Evolutionary conservation across 2,329 filamentous ascomycete species (phyloP).

Genomic region (Colletotrichum graminicola): DNA sequence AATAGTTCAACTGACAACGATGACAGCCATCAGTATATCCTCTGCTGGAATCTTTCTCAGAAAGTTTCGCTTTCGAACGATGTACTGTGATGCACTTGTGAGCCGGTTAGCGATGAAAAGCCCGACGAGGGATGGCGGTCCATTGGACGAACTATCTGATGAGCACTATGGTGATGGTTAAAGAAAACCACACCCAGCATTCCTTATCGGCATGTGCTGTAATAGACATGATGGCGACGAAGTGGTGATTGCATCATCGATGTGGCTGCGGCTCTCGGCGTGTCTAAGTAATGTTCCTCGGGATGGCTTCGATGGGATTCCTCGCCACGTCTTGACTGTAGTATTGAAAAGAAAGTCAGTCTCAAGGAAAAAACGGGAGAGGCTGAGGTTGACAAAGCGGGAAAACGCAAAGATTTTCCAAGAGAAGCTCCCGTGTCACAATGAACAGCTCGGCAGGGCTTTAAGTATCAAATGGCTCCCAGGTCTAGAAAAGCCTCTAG

Average conservation of each 20-base stretch:
- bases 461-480: not conserved
- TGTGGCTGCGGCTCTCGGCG: not conserved
- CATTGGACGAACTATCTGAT: not conserved
- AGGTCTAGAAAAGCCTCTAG: not conserved
- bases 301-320: not conserved
- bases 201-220: not conserved
- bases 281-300: not conserved
- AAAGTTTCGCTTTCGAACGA: not conserved
- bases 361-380: not conserved
- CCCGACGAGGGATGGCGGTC: not conserved
- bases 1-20: not conserved
- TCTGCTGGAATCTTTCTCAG: not conserved
- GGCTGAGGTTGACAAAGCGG: fast-evolving
- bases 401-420: not conserved
- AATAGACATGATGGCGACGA: not conserved
- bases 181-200: not conserved
- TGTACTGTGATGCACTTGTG: not conserved
- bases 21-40: not conserved
- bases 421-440: not conserved
- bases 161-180: not conserved
- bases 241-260: not conserved
- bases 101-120: not conserved
- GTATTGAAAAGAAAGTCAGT: not conserved
- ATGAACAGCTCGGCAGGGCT: not conserved
- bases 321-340: fast-evolving